Evolutionary conservation across 768 basidiomycete species (phyloP).

Genomic region (Phanerochaete carnosa): DNA sequence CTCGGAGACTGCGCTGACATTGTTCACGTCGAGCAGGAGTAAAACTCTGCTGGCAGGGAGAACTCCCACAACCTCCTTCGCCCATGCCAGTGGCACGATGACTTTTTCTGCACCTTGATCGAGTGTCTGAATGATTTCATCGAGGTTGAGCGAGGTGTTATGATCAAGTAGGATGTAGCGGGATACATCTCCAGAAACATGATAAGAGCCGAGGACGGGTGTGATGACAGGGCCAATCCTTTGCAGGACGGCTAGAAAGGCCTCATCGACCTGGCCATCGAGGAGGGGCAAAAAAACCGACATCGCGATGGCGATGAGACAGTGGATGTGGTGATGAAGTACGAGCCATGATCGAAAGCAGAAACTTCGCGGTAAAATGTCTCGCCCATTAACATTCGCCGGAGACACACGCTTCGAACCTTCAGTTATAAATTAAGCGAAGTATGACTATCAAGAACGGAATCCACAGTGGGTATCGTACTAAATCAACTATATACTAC

Average conservation of each 20-base stretch:
- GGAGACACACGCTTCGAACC: too few relatives aligned
- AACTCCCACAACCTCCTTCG: conserved; percentile 60
- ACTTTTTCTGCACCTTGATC: conserved; percentile 81
- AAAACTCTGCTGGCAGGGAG: conserved; percentile 72
- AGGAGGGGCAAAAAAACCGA: conserved; percentile 45
- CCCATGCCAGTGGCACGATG: conserved; percentile 66
- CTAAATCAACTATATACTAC: not conserved
- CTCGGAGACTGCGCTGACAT: conserved; percentile 72
- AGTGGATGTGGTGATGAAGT: not conserved
- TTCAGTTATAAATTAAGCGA: not conserved
- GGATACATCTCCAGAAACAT: conserved; percentile 29
- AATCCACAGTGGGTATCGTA: not conserved
- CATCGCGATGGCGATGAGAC: conserved; percentile 16
- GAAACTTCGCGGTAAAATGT: conserved; percentile 8
- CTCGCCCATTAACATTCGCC: too few relatives aligned
- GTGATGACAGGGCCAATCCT: conserved; percentile 79
- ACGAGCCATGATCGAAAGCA: not conserved
- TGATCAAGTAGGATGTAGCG: conserved; percentile 57
- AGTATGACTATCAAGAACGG: not conserved
- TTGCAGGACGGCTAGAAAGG: conserved; percentile 55
- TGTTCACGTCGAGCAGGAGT: conserved; percentile 72
- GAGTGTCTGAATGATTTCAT: conserved; percentile 60
- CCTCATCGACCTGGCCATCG: conserved; percentile 40
- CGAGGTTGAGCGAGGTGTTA: conserved; percentile 41
- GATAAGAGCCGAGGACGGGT: conserved; percentile 26